Evolutionary conservation across 1,139 yeast genomes (phyloP), one percentile per base, ranked within the genome.

Genomic region (Schizosaccharomyces versatilis): DNA sequence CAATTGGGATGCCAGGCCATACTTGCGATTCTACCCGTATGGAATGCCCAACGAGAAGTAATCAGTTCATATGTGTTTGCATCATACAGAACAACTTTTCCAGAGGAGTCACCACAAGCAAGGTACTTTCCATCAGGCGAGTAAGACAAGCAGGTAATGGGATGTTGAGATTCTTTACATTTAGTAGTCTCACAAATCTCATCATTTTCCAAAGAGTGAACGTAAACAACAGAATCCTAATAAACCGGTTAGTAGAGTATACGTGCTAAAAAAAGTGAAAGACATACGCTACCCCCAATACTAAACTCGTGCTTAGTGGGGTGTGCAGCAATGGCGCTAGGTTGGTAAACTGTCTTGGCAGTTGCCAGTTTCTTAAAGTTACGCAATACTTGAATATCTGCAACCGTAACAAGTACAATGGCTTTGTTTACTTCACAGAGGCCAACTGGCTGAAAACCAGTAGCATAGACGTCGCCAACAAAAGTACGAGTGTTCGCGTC

Each of bases 21-120:
- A 42, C 81, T 77, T 56, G 77, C 79, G 58, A 90, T 81, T 57
- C 76, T 79, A 56, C 94, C 80, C 2, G 88, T 82, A 66, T 93
- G 96, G 78, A 84, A 88, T 0, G 94, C 81, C 99, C 99, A 90
- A 65, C 97, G 77, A 0, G 93, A 78, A 1, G 97, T 86, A 52
- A 82, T 77, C 7, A 84, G 71, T 7, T 74, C 63, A 47, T 73
- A 76, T 53, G 78, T 79, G 1, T 68, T 67, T 15, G 77, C 66
- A 58, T 78, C 75, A 67, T 79, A 85, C 38, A 85, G 71, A 32
- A 62, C 56, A 61, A 85, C 84, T 66, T 90, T 90, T 44, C 98
- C 98, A 52, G 82, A 71, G 3, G 76, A 72, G 64, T 88, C 97
- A 54, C 96, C 96, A 32, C 81, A 84, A 0, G 97, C 97, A 36